These are phyloP conservation scores for Ophiostoma perfectum DNA, from an alignment of 2,329 filamentous ascomycete genomes.

Conservation along the genomic window DNA sequence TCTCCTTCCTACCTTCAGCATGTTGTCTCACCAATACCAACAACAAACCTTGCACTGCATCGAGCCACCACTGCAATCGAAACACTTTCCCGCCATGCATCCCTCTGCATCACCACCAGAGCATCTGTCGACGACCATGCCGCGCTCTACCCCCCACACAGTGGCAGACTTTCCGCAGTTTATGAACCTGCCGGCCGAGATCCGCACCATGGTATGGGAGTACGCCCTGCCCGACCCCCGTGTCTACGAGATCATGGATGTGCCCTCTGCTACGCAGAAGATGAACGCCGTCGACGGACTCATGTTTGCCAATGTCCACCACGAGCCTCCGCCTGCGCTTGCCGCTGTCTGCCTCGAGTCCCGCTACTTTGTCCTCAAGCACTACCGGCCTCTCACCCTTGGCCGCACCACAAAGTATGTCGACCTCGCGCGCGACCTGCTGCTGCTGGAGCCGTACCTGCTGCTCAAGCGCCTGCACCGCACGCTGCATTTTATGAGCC, in stretches of 20 bases:
- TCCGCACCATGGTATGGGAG: constrained; percentile 44
- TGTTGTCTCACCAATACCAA: constrained; percentile 17
- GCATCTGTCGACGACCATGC: background rate
- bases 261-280: constrained; percentile 38
- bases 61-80: constrained; percentile 12
- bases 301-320: constrained; percentile 44
- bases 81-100: background rate
- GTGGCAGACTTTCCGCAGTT: constrained; percentile 30
- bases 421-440: constrained; percentile 42
- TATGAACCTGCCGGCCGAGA: constrained; percentile 39
- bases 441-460: constrained; percentile 45
- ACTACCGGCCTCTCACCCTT: constrained; percentile 42
- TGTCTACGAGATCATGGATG: constrained; percentile 45
- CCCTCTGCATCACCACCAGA: background rate
- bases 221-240: constrained; percentile 41
- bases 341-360: constrained; percentile 43
- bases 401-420: constrained; percentile 44
- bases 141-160: constrained; percentile 13
- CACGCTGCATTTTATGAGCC: constrained; percentile 42
- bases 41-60: constrained; percentile 19
- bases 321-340: constrained; percentile 42
- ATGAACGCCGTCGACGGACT: constrained; percentile 39
- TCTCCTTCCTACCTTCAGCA: background rate
- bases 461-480: constrained; percentile 44
- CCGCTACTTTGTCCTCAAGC: constrained; percentile 39